Percentiles rank a stretch among this genome's conserved stretches.
Conservation (phyloP, 73 alveolate species). For the Tetrahymena elliotti region DNA sequence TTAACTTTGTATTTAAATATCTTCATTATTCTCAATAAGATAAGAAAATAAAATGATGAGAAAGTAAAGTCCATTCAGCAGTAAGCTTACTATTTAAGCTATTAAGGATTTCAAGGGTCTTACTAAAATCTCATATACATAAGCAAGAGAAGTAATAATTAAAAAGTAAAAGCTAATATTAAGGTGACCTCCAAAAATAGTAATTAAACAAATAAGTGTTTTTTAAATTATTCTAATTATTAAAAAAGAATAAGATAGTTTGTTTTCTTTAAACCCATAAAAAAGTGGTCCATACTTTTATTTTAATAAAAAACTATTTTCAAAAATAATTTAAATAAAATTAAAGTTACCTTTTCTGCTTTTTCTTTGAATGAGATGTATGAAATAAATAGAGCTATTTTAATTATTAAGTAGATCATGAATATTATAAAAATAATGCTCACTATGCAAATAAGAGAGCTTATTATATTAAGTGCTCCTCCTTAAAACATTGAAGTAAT, state of each 20-base stretch:
- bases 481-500: neutral
- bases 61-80: neutral
- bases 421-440: neutral
- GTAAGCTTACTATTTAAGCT: neutral
- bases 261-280: neutral
- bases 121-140: neutral
- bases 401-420: neutral
- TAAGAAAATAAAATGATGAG: neutral
- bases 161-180: neutral
- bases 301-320: neutral
- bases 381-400: neutral
- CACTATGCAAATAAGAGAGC: neutral
- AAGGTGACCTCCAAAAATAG: neutral
- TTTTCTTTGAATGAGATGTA: neutral
- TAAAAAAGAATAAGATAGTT: neutral
- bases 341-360: neutral
- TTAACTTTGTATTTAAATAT: neutral
- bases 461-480: neutral
- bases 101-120: neutral
- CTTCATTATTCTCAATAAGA: neutral
- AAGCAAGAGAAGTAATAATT: neutral
- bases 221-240: neutral
- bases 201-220: neutral
- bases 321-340: neutral
- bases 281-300: neutral